These are phyloP conservation scores for Curvularia sp. DNA, from an alignment of 2,329 filamentous ascomycete genomes.

Conservation along the genomic window DNA sequence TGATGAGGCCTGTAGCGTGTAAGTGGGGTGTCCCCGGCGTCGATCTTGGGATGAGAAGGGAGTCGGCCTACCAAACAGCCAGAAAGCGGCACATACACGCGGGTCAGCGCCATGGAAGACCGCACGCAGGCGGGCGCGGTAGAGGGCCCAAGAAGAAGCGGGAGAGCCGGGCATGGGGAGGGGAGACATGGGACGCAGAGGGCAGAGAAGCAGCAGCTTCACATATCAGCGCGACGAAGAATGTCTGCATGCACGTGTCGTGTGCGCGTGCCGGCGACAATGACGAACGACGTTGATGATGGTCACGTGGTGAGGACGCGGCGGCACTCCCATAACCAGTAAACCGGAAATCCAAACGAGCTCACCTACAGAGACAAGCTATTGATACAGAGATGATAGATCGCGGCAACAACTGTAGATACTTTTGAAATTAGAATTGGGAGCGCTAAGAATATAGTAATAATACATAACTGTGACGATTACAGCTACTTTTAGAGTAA, in stretches of 20 bases:
- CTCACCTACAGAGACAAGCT: too few relatives aligned
- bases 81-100: slow-evolving; percentile 81
- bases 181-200: slow-evolving; percentile 37
- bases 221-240: slow-evolving; percentile 8
- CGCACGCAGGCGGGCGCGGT: slow-evolving; percentile 68
- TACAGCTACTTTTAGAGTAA: too few relatives aligned
- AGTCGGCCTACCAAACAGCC: slow-evolving; percentile 78
- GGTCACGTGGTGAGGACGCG: not conserved
- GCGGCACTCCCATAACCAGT: too few relatives aligned
- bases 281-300: slow-evolving; percentile 8
- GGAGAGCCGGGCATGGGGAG: slow-evolving; percentile 65
- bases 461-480: too few relatives aligned
- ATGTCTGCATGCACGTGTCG: slow-evolving; percentile 1
- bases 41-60: not conserved
- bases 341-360: too few relatives aligned
- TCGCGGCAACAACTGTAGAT: too few relatives aligned
- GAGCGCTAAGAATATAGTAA: too few relatives aligned
- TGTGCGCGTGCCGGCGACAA: not conserved
- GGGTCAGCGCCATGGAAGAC: slow-evolving; percentile 72
- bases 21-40: slow-evolving; percentile 4
- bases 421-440: too few relatives aligned
- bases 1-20: slow-evolving; percentile 73
- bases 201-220: slow-evolving; percentile 7
- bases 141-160: slow-evolving; percentile 75
- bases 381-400: too few relatives aligned